Base-by-base conservation (phyloP, 2,329 filamentous ascomycete genomes). In the Trichoderma sp. region DNA sequence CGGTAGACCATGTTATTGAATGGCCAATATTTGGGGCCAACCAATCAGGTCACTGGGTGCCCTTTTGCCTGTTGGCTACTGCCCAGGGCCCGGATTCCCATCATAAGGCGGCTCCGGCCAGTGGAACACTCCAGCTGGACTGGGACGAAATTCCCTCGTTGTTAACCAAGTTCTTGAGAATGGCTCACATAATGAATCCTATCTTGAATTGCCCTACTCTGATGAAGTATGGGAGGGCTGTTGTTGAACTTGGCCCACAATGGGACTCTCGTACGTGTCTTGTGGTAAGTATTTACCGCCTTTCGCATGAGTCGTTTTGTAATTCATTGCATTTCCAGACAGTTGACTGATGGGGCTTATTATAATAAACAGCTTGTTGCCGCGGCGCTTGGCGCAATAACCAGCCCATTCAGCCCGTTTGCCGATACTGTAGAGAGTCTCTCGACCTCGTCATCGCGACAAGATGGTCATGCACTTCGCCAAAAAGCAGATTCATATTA, bases 141-240 rank as follows among this genome's bases (percentile, higher is more conserved):
- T 43, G 40, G 40, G 40, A 43, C 19, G 40, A 43, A 8, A n/a
- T 43, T 43, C 40, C 40, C 40, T 19, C 40, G 40, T 43, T 43
- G 40, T n/a, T 43, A 4, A 43, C 40, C 1, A 43, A 43, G 7
- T 7, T 43, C 37, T 11, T 60, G 8, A 27, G 58, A 31, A 60
- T 60, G 58, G 58, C 40, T 19, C 58, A 60, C 13, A 60, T 37
- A 31, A 60, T 60, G 37, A 60, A 60, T 31, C 58, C 58, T 7
- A 60, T 60, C 2, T 16, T 60, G 37, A 37, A 60, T 14, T 60
- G 58, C 37, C 43, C 35, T 27, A 60, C 58, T 47, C 21, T 60
- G 24, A 60, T 60, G 58, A 60, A 37, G 3, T 21, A 60, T 37
- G 58, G 58, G 24, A 29, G 58, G 37, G 19, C 58, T 27, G 24